A percentile compares a stretch with the other conserved stretches of the same genome.
phyloP scores from a whole-genome alignment of 2,329 filamentous ascomycete genomes.

The Pyrenochaeta sp. region DNA sequence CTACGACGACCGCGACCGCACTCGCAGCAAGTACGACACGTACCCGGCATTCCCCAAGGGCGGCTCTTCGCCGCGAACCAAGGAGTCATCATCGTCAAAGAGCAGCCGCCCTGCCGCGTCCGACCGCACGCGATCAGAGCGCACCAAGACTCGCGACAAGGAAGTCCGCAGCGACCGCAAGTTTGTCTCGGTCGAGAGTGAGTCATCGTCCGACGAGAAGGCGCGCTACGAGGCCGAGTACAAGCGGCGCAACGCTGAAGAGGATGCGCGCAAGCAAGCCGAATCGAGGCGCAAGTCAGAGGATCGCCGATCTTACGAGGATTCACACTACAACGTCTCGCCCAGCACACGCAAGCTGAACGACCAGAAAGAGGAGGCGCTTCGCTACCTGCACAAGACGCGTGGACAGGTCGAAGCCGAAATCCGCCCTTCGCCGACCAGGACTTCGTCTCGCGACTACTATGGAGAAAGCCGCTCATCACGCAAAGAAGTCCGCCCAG shows the following conservation, averaged over 20 bases:
- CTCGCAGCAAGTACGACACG: slow-evolving; percentile 49
- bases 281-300: slow-evolving; percentile 38
- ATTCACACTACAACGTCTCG: slow-evolving; percentile 24
- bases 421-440: slow-evolving; percentile 35
- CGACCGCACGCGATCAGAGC: slow-evolving; percentile 52
- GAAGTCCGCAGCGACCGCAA: slow-evolving; percentile 52
- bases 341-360: slow-evolving; percentile 34
- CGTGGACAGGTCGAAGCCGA: slow-evolving; percentile 35
- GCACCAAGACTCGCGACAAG: slow-evolving; percentile 49
- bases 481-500: slow-evolving; percentile 37
- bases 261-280: slow-evolving; percentile 30
- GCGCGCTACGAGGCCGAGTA: slow-evolving; percentile 42
- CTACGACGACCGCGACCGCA: slow-evolving; percentile 48
- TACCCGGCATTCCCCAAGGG: slow-evolving; percentile 49
- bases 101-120: slow-evolving; percentile 37
- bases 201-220: slow-evolving; percentile 44
- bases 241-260: slow-evolving; percentile 36
- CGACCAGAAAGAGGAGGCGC: slow-evolving; percentile 34
- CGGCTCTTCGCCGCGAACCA: slow-evolving; percentile 32
- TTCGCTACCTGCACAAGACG: slow-evolving; percentile 39
- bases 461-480: slow-evolving; percentile 35
- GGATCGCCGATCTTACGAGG: slow-evolving; percentile 41
- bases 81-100: slow-evolving; percentile 31
- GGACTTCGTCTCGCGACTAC: slow-evolving; percentile 44
- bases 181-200: slow-evolving; percentile 44